Base-by-base conservation (phyloP, 2,329 filamentous ascomycete genomes). In the Ilyonectria mors-panacis region DNA sequence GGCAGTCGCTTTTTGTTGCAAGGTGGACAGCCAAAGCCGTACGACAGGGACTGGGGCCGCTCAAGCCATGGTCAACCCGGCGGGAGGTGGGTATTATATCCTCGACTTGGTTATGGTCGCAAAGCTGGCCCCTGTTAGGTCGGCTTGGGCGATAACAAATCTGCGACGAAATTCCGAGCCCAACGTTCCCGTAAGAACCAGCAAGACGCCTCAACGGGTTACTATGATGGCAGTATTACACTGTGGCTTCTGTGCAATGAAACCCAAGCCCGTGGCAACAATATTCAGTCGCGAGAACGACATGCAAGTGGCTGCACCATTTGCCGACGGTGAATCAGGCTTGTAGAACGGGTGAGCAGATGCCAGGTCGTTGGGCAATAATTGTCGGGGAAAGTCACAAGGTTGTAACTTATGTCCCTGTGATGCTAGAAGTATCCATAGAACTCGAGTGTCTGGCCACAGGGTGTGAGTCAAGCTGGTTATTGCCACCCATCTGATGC, bases 371-470 rank as follows among this genome's bases (percentile, higher is more conserved):
- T 57, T 61, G 50, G 51, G 55, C 33, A 65, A 47, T 10, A 35
- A 23, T 57, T 33, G 44, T 28, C 57, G 26, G 35, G 45, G 28
- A 37, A 39, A 44, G 47, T 37, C 58, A 66, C 63, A 35, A 51
- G 45, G 53, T 47, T 17, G 62, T 47, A 37, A 64, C 55, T 19
- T 19, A 45, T 50, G 33, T 39, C 5, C 17, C 39, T 33, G 30
- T 21, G 23, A 7, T 61, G 58, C 63, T 51, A n/a, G 58, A 66
- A 66, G 53, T 19, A 30, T 58, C 63, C 30, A 65, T 28, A 21
- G 45, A 53, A 33, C 53, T 53, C 45, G 28, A 54, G 45, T n/a
- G 54, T 37, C 13, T 23, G 21, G 54, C 28, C 19, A 37, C 26
- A 19, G 57, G 39, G 54, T 35, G 54, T 55, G 61, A 64, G 62